Evolutionary conservation across 306 rosid species (phyloP).

Genomic region (Urtica urens): DNA sequence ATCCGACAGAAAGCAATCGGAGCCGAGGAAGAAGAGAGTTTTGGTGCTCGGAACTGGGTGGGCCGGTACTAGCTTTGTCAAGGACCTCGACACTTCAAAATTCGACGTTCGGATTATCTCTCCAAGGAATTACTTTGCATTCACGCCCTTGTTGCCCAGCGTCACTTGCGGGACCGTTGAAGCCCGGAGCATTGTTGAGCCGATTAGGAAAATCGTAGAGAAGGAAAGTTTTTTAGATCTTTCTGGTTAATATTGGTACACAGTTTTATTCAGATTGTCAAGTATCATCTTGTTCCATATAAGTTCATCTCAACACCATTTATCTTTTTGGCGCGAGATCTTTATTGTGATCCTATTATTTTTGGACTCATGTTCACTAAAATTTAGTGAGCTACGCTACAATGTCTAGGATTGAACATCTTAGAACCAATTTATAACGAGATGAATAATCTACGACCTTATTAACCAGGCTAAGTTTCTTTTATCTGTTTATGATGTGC

Average conservation of each 20-base stretch:
- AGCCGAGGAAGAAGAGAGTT: slow-evolving; percentile 49
- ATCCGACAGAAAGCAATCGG: slow-evolving; percentile 16
- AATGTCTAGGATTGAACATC: too few species aligned
- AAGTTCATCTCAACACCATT: too few species aligned
- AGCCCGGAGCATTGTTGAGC: slow-evolving; percentile 93
- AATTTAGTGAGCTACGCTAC: too few species aligned
- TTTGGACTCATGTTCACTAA: too few species aligned
- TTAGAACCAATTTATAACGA: too few species aligned
- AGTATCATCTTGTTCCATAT: too few species aligned
- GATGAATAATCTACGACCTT: too few species aligned
- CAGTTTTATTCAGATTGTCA: too few species aligned
- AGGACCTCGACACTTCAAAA: slow-evolving; percentile 62
- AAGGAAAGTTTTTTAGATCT: slow-evolving; percentile 37
- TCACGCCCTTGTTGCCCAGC: slow-evolving; percentile 89
- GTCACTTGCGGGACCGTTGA: slow-evolving; percentile 96
- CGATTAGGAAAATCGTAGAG: slow-evolving; percentile 69
- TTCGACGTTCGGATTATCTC: slow-evolving; percentile 85
- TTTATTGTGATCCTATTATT: too few species aligned
- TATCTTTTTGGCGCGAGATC: too few species aligned
- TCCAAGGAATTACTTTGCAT: slow-evolving; percentile 85
- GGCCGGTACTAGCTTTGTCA: slow-evolving; percentile 92
- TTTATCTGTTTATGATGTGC: too few species aligned
- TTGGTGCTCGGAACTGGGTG: slow-evolving; percentile 98
- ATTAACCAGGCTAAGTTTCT: too few species aligned
- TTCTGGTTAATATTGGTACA: slow-evolving; percentile 9